Evolutionary conservation across 495 filamentous ascomycete genomes (phyloP), one percentile per base, ranked within the genome.

Genomic region (Penicillium tannophilum): DNA sequence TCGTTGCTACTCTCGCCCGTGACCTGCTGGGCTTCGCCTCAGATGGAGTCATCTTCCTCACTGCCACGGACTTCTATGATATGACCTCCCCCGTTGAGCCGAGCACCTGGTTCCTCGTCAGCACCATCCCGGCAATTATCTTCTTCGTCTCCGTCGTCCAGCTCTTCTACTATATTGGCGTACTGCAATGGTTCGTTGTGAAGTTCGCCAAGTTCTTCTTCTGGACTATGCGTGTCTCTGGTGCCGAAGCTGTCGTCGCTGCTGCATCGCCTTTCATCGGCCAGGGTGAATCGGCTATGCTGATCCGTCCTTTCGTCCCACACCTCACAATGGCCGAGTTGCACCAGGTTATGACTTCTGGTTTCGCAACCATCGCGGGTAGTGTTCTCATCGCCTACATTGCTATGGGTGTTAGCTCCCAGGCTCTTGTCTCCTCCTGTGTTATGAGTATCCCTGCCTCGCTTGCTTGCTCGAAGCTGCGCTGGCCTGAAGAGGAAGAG

Each of bases 231-330:
- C 80, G 84, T 9, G 90, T 96, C n/a, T 94, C 91, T n/a, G 92
- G 92, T 42, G 91, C 90, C 46, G 92, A 96, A 69, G 91, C 92
- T 23, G 89, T 97, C 30, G 92, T 96, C 28, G 92, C 92, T 30
- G 89, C 92, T 44, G 92, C 92, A n/a, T 92, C 92, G 6, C 92
- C 92, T 1, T 97, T 96, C 75, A 93, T 96, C 62, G 92, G 92
- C 31, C 92, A 94, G 76, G 92, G 92, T 61, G 92, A 97, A 79
- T 92, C 89, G 8, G 92, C 90, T 35, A 93, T 97, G 88, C 76
- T 97, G 51, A 91, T 97, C 76, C 85, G 86, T 39, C 91, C 91
- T 7, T 97, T 93, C 72, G 84, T 97, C 47, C 75, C 88, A 6
- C 84, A 94, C 70, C 79, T 95, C 56, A 97, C 92, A 39, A 72